These are phyloP conservation scores for Chrysosporium keratinophilum DNA, from an alignment of 2,329 filamentous ascomycete species.

Conservation along the genomic window DNA sequence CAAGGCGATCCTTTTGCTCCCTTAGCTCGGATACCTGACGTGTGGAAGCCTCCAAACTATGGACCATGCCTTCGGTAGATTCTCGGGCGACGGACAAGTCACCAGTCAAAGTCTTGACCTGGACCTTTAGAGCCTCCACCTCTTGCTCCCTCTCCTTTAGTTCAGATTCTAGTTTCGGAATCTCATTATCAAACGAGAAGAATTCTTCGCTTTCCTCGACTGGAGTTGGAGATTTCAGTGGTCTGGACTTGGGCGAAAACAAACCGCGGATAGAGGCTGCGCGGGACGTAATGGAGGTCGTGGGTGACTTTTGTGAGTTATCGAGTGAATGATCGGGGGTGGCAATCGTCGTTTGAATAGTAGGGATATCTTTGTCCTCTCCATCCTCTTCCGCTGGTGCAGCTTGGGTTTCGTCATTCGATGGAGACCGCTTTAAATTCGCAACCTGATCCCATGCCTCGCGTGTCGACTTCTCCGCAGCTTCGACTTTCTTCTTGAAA, in stretches of 20 bases:
- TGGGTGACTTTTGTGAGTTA: constrained; percentile 24
- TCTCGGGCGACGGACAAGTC: constrained; percentile 64
- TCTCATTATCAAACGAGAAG: constrained; percentile 85
- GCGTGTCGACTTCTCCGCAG: constrained; percentile 53
- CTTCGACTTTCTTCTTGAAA: constrained; percentile 65
- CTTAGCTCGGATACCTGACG: constrained; percentile 50
- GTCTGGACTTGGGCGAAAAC: constrained; percentile 31
- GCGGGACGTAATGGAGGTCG: constrained; percentile 26
- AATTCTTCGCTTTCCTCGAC: constrained; percentile 54
- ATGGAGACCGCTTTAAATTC: constrained; percentile 38
- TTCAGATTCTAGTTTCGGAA: constrained; percentile 69
- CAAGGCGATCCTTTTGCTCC: constrained; percentile 43
- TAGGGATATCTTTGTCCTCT: constrained; percentile 23
- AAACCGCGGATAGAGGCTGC: constrained; percentile 26
- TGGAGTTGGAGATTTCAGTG: constrained; percentile 24
- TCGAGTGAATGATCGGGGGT: constrained; percentile 23
- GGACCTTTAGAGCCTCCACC: constrained; percentile 57
- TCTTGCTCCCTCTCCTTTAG: constrained; percentile 59
- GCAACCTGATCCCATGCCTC: constrained; percentile 55
- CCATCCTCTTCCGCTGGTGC: constrained; percentile 24
- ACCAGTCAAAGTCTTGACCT: constrained; percentile 57
- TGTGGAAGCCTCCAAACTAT: constrained; percentile 57
- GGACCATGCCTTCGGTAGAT: constrained; percentile 54
- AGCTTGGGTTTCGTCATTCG: constrained; percentile 13
- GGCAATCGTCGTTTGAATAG: constrained; percentile 34